Evolutionary conservation across 805 yeast genomes (phyloP).

Genomic region (Candida boidinii): DNA sequence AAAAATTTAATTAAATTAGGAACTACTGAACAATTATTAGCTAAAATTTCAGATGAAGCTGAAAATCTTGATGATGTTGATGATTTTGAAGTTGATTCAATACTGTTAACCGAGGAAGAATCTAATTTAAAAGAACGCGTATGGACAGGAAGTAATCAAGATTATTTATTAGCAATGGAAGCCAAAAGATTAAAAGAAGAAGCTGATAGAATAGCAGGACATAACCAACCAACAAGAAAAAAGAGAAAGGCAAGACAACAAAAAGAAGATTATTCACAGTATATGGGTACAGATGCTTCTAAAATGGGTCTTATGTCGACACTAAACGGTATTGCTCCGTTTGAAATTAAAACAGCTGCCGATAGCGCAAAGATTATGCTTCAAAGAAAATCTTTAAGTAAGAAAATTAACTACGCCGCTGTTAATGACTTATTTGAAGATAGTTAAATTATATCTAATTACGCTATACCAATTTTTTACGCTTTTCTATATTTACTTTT

Average conservation of each 20-base stretch:
- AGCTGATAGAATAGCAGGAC: slow-evolving; percentile 83
- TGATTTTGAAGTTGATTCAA: slow-evolving; percentile 66
- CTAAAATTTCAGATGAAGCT: slow-evolving; percentile 48
- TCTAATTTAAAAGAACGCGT: slow-evolving; percentile 66
- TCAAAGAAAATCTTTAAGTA: slow-evolving; percentile 67
- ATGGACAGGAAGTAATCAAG: slow-evolving; percentile 88
- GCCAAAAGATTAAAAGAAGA: slow-evolving; percentile 73
- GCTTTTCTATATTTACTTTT: too few relatives aligned
- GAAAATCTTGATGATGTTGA: slow-evolving; percentile 68
- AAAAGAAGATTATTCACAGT: slow-evolving; percentile 14
- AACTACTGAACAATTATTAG: slow-evolving; percentile 44
- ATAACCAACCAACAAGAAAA: slow-evolving; percentile 43
- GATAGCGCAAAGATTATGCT: slow-evolving; percentile 75
- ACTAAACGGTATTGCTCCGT: slow-evolving; percentile 32
- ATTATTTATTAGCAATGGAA: slow-evolving; percentile 78
- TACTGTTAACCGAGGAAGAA: slow-evolving; percentile 62
- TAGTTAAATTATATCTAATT: too few relatives aligned
- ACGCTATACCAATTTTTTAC: too few relatives aligned
- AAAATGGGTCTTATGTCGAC: slow-evolving; percentile 30
- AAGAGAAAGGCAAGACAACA: slow-evolving; percentile 24
- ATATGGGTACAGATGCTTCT: slow-evolving; percentile 13
- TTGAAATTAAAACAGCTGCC: slow-evolving; percentile 51
- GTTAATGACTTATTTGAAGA: slow-evolving; percentile 48
- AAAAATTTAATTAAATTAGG: slow-evolving; percentile 51
- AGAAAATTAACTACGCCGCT: slow-evolving; percentile 84